phyloP scores from a whole-genome alignment of 1,284 basidiomycete genomes.

The Entoloma clypeatum region DNA sequence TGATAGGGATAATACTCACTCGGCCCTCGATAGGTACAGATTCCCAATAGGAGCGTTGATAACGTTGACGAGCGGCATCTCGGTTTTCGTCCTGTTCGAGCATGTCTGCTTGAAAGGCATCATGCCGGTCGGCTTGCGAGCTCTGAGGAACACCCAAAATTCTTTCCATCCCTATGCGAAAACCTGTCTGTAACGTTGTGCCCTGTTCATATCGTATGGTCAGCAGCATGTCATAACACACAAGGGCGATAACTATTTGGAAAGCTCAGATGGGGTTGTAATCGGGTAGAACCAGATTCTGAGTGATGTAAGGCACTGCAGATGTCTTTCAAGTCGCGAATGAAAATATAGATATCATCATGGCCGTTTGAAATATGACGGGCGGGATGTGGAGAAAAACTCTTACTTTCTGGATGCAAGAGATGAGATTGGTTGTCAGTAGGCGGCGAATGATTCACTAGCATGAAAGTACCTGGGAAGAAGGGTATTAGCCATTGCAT shows the following conservation, averaged over 20 bases:
- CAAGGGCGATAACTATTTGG: conserved; percentile 6
- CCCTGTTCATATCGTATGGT: conserved; percentile 34
- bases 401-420: conserved; percentile 50
- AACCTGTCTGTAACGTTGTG: conserved; percentile 62
- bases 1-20: conserved; percentile 36
- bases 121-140: conserved; percentile 25
- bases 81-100: conserved; percentile 55
- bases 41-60: conserved; percentile 74
- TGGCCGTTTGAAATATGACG: conserved; percentile 8
- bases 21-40: conserved; percentile 57
- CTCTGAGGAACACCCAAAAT: conserved; percentile 47
- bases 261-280: conserved; percentile 62
- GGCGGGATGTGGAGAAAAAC: conserved; percentile 11
- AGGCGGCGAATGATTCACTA: neutral
- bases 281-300: conserved; percentile 52
- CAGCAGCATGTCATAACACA: conserved; percentile 10
- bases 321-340: conserved; percentile 62
- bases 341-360: conserved; percentile 55
- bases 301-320: conserved; percentile 57
- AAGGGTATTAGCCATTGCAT: conserved; percentile 12
- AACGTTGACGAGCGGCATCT: conserved; percentile 57
- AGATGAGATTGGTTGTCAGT: conserved; percentile 12
- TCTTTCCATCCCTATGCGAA: conserved; percentile 64
- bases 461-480: conserved; percentile 13
- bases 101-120: conserved; percentile 55